Base-by-base conservation (phyloP, 495 filamentous ascomycete genomes). In the Penicillium tannophilum region DNA sequence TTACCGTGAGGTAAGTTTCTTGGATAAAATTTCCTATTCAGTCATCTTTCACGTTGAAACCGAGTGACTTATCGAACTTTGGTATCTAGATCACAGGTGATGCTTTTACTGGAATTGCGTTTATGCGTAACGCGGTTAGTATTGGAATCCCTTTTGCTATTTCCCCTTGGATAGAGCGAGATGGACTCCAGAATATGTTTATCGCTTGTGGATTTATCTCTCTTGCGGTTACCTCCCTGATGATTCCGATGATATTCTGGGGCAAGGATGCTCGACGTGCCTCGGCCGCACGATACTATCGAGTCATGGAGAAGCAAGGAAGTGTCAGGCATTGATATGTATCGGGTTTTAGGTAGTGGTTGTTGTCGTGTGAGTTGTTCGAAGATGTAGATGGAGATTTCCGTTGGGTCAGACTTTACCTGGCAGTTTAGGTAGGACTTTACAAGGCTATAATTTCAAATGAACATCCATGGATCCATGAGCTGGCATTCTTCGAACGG, bases 111-210 rank as follows among this genome's bases (percentile, higher is more conserved):
- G 72, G 59, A 0, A 63, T 76, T 9, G 61, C 72, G 16, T 76
- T 76, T 43, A 26, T 74, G 14, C 72, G 72, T 6, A 74, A 76
- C 47, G 66, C 64, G 1, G 49, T 71, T 43, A 67, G 63, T 41
- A 73, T 73, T 28, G 72, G 68, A 0, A 66, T 76, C 20, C 70
- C 72, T 1, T 76, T 74, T 36, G 73, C 67, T 4, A 73, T 74
- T 30, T 54, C 43, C 0, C 72, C 73, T 1, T 76, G 72, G 73
- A 70, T 74, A 35, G 14, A 62, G 35, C 31, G 48, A 9, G 59
- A 61, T 33, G 71, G 71, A 11, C 28, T 72, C 1, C 64, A 63
- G 26, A 71, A 72, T 16, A 73, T 75, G 69, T 75, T 73, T 39
- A 62, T 75, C 36, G 39, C 65, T 5, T 69, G 62, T 46, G 71